phyloP scores from a whole-genome alignment of 2,329 filamentous ascomycete genomes.

The Ambrosiella beaveri region DNA sequence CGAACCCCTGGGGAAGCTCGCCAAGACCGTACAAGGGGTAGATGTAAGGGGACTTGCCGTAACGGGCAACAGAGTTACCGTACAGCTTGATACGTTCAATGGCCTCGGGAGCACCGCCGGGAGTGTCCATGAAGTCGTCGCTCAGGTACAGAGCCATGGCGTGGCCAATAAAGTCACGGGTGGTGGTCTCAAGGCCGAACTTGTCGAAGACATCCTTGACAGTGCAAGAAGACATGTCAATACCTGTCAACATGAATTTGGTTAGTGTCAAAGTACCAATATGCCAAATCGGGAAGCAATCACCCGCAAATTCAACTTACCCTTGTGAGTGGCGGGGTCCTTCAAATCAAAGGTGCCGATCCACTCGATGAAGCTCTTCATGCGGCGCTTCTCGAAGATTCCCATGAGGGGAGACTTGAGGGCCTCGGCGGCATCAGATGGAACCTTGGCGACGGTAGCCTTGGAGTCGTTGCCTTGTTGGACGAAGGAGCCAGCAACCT shows the following conservation, averaged over 20 bases:
- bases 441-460: constrained; percentile 91
- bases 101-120: constrained; percentile 62
- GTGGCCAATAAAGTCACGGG: constrained; percentile 92
- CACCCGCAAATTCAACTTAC: constrained; percentile 31
- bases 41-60: constrained; percentile 98
- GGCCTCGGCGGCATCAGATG: constrained; percentile 79
- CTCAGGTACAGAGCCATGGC: constrained; percentile 95
- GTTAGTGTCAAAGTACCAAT: background rate
- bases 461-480: constrained; percentile 71
- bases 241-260: constrained; percentile 33
- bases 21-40: constrained; percentile 96
- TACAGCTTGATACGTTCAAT: constrained; percentile 90
- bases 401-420: constrained; percentile 90
- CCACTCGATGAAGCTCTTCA: constrained; percentile 95
- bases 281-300: background rate
- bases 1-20: constrained; percentile 94
- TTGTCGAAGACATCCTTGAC: constrained; percentile 99
- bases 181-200: constrained; percentile 76
- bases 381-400: constrained; percentile 90
- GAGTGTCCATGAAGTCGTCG: constrained; percentile 58
- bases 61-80: constrained; percentile 91
- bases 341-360: constrained; percentile 70
- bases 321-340: constrained; percentile 76
- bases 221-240: constrained; percentile 60
- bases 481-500: constrained; percentile 90